Evolutionary conservation across 2,329 filamentous ascomycete species (phyloP).

Genomic region (Pochonia chlamydosporia): DNA sequence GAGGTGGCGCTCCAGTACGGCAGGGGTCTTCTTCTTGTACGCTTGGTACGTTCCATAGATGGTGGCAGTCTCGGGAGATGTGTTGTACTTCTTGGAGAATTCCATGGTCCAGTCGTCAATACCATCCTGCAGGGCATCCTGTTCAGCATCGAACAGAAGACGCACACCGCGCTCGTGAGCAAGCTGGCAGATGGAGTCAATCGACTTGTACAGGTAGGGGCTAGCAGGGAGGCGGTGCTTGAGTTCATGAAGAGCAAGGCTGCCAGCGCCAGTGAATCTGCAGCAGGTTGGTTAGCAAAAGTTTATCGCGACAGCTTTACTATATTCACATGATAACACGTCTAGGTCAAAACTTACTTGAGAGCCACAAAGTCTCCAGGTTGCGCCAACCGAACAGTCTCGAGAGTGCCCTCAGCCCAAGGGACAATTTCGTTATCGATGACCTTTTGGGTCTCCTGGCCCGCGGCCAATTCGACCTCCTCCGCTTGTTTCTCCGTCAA

Average conservation of each 20-base stretch:
- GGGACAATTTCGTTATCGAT: conserved; percentile 56
- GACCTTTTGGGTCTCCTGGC: conserved; percentile 40
- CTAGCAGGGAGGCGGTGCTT: conserved; percentile 57
- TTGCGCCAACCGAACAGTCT: conserved; percentile 64
- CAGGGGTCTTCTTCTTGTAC: conserved; percentile 61
- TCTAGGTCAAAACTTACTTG: conserved; percentile 47
- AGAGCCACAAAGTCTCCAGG: conserved; percentile 59
- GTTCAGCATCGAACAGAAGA: conserved; percentile 82
- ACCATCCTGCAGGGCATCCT: conserved; percentile 69
- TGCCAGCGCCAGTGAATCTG: conserved; percentile 76
- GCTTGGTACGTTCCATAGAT: conserved; percentile 79
- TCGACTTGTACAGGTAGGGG: conserved; percentile 59
- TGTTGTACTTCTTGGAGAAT: conserved; percentile 76
- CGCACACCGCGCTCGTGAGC: conserved; percentile 64
- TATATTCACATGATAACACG: too few species aligned
- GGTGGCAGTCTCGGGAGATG: conserved; percentile 54
- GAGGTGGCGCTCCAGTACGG: conserved; percentile 54
- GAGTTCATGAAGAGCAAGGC: conserved; percentile 62
- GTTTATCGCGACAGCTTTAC: too few species aligned
- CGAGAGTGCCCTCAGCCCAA: conserved; percentile 70
- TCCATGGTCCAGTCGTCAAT: conserved; percentile 75
- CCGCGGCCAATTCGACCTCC: conserved; percentile 36
- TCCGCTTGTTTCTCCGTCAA: conserved; percentile 49
- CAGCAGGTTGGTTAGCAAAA: neutral
- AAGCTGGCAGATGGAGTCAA: conserved; percentile 68